Evolutionary conservation across 169 alveolate genomes (phyloP).

Genomic region (Cryptosporidium viatorum): DNA sequence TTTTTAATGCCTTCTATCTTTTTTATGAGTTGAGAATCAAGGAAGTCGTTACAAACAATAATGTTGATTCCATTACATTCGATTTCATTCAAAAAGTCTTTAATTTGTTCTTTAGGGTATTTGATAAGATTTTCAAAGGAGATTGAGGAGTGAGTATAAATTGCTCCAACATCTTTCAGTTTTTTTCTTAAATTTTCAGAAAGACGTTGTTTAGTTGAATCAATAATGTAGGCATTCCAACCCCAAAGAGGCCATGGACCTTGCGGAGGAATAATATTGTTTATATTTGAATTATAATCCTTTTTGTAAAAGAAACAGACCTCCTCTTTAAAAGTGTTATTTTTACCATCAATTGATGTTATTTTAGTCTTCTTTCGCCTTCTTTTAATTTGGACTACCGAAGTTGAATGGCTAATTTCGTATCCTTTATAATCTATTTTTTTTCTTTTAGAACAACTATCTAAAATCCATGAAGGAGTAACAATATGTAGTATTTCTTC

Average conservation of each 20-base stretch:
- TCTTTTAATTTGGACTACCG: slow-evolving; percentile 7
- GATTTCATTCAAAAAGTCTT: background rate
- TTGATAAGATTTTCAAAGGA: slow-evolving; percentile 11
- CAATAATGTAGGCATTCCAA: slow-evolving; percentile 37
- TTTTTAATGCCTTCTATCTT: background rate
- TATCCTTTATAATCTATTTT: slow-evolving; percentile 26
- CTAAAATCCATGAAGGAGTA: slow-evolving; percentile 58
- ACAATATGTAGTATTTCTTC: slow-evolving; percentile 22
- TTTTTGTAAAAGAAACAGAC: slow-evolving; percentile 28
- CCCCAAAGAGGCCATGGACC: slow-evolving; percentile 77
- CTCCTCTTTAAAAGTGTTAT: slow-evolving; percentile 4
- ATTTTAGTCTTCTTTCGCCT: slow-evolving; percentile 3
- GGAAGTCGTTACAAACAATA: slow-evolving; percentile 34
- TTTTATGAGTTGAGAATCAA: background rate
- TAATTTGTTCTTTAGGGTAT: background rate
- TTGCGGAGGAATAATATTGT: slow-evolving; percentile 34
- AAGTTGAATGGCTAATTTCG: background rate
- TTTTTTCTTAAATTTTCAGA: background rate
- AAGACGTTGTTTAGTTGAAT: background rate
- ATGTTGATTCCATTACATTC: background rate
- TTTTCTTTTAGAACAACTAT: slow-evolving; percentile 47
- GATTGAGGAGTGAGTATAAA: background rate
- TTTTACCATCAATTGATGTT: background rate
- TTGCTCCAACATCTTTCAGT: slow-evolving; percentile 57
- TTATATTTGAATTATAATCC: background rate